Evolutionary conservation across 2,329 filamentous ascomycete species (phyloP), one percentile per base, ranked within the genome.

Genomic region (Aspergillus chevalieri): DNA sequence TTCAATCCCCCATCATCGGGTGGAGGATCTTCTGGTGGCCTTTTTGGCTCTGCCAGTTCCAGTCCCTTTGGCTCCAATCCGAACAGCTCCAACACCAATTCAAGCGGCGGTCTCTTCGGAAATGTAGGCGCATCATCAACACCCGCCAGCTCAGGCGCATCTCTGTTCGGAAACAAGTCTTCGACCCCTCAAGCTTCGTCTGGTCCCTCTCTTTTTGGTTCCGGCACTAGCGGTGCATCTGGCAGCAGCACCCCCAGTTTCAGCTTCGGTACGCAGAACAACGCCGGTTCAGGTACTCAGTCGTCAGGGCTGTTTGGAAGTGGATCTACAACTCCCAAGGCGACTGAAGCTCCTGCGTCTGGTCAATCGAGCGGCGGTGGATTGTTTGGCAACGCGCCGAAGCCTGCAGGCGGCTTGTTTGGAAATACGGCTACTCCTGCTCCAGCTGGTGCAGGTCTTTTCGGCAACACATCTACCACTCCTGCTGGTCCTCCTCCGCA

Each of bases 401-500:
- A 64, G 46, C 52, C 63, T 33, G 54, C 55, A 15, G 54, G 56
- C 10, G 7, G 52, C 38, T 46, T 67, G 8, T 71, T 73, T 48
- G 66, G 66, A 38, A 64, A 54, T 52, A 65, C 68, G 19, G 64
- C 71, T 30, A 72, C 71, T 17, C 70, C 72, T 44, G 66, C 65
- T 22, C 64, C 69, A 41, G 60, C 66, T 28, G 63, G 61, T 44
- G 58, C 52, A n/a, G 51, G 52, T 45, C 44, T 69, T 43, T 74
- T 75, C 51, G 65, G 62, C 42, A 70, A 65, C 49, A 57, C 66
- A 44, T 77, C 75, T 14, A 78, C 76, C 15, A 78, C 75, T 28
- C 76, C 76, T 45, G 75, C 75, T 47, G 75, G 74, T 6, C 74
- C 73, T 52, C 75, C 76, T 24, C 74, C 75, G 28, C 53, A 61